Conservation (phyloP, 2,329 filamentous ascomycete species). For the Dothistroma septosporum region DNA sequence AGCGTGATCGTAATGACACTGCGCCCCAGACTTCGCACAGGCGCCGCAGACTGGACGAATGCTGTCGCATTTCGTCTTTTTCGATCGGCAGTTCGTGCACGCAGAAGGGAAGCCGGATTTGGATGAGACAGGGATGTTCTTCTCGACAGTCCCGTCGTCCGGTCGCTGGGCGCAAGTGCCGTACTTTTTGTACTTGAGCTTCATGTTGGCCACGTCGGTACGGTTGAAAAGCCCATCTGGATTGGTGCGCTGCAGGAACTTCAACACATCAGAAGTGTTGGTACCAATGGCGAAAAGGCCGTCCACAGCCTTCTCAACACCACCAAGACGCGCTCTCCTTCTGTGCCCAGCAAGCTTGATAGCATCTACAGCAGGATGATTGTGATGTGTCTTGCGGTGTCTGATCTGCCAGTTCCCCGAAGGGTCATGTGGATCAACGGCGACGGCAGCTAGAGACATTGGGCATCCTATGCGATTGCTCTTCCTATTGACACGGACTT, state of each 20-base stretch:
- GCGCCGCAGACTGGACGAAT: constrained; percentile 26
- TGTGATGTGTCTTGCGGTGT: constrained; percentile 34
- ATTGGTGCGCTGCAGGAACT: constrained; percentile 32
- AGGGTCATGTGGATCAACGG: constrained; percentile 30
- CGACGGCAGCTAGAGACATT: constrained; percentile 33
- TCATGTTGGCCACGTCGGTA: constrained; percentile 37
- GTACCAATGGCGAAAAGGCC: constrained; percentile 33
- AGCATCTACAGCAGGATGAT: constrained; percentile 31
- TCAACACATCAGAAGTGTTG: constrained; percentile 30
- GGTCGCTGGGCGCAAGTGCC: constrained; percentile 27
- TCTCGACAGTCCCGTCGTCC: constrained; percentile 5
- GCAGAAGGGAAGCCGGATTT: constrained; percentile 23
- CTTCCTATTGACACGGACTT: constrained; percentile 28
- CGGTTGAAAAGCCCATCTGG: constrained; percentile 34
- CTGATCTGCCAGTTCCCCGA: constrained; percentile 33
- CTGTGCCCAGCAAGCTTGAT: constrained; percentile 31
- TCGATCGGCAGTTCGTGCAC: constrained; percentile 28
- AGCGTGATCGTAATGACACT: constrained; percentile 28
- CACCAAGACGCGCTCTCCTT: constrained; percentile 29
- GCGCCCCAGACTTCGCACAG: constrained; percentile 17
- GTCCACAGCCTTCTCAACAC: constrained; percentile 32
- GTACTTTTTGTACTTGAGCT: constrained; percentile 33
- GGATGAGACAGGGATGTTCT: background rate
- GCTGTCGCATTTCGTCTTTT: constrained; percentile 30
- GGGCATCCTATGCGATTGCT: constrained; percentile 32